phyloP scores from a whole-genome alignment of 176 grass and related monocot species.

The Cenchrus purpureus region DNA sequence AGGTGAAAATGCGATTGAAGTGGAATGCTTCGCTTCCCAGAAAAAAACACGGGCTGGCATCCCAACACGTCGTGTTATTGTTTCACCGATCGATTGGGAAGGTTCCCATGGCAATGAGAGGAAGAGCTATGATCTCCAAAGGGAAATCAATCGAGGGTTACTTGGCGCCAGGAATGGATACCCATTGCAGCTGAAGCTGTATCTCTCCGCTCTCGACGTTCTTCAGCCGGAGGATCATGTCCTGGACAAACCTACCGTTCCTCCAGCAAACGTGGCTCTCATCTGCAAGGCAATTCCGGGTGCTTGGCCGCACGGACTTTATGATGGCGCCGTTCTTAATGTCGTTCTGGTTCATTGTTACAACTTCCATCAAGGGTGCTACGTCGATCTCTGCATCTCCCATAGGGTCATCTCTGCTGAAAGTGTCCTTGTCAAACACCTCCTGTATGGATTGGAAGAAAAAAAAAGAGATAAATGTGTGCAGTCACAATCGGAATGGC shows the following conservation, averaged over 20 bases:
- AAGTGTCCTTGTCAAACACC: slow-evolving; percentile 74
- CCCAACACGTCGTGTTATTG: neutral
- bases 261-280: slow-evolving; percentile 74
- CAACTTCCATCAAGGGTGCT: slow-evolving; percentile 36
- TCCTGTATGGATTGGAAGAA: slow-evolving; percentile 2
- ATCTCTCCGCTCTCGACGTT: slow-evolving; percentile 92
- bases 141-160: neutral
- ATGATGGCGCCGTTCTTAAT: slow-evolving; percentile 45
- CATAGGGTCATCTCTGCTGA: slow-evolving; percentile 69
- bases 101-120: neutral
- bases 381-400: slow-evolving; percentile 64
- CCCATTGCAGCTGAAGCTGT: slow-evolving; percentile 75
- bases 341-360: neutral
- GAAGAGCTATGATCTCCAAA: neutral
- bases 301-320: slow-evolving; percentile 24
- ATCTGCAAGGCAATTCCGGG: slow-evolving; percentile 61
- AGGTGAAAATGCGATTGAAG: slow-evolving; percentile 19
- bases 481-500: neutral
- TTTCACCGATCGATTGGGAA: neutral
- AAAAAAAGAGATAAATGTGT: no score
- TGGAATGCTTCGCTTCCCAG: slow-evolving; percentile 6
- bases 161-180: slow-evolving; percentile 39
- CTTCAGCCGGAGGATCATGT: slow-evolving; percentile 73
- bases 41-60: neutral
- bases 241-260: slow-evolving; percentile 58